Conservation (phyloP, 1,284 basidiomycete species). For the Irpex rosettiformis region DNA sequence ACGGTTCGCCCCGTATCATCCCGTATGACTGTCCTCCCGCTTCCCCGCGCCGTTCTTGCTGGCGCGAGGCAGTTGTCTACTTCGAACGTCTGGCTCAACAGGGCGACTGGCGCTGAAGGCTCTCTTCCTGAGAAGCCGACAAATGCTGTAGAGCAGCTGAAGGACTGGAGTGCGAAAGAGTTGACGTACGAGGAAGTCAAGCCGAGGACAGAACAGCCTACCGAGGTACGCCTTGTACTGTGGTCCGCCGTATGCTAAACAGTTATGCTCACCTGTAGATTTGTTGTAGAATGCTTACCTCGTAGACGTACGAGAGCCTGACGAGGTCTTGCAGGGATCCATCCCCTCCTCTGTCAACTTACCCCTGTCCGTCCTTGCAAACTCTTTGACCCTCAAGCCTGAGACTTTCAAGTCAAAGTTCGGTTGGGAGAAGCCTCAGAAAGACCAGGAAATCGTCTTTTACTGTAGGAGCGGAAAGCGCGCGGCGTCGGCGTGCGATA, state of each 20-base stretch:
- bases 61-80: not conserved
- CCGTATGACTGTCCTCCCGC: not conserved
- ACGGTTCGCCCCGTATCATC: not conserved
- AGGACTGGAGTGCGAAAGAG: slow-evolving; percentile 67
- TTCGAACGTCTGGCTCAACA: not conserved
- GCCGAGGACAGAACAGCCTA: slow-evolving; percentile 77
- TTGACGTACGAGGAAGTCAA: slow-evolving; percentile 85
- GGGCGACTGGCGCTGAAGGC: not conserved
- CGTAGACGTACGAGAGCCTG: slow-evolving; percentile 92
- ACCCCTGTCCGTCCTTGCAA: slow-evolving; percentile 78
- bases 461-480: slow-evolving; percentile 94
- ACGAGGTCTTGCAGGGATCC: slow-evolving; percentile 91
- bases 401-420: slow-evolving; percentile 66
- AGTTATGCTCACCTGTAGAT: not conserved
- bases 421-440: slow-evolving; percentile 82
- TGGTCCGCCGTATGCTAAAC: not conserved
- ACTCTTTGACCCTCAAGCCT: slow-evolving; percentile 62
- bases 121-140: not conserved
- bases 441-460: slow-evolving; percentile 82
- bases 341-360: slow-evolving; percentile 96
- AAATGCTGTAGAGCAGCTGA: not conserved
- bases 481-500: slow-evolving; percentile 79
- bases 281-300: slow-evolving; percentile 68
- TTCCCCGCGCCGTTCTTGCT: not conserved
- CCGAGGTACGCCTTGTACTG: slow-evolving; percentile 42